These are phyloP conservation scores for Excoecaria agallocha DNA, from an alignment of 345 rosid species.

Conservation along the genomic window DNA sequence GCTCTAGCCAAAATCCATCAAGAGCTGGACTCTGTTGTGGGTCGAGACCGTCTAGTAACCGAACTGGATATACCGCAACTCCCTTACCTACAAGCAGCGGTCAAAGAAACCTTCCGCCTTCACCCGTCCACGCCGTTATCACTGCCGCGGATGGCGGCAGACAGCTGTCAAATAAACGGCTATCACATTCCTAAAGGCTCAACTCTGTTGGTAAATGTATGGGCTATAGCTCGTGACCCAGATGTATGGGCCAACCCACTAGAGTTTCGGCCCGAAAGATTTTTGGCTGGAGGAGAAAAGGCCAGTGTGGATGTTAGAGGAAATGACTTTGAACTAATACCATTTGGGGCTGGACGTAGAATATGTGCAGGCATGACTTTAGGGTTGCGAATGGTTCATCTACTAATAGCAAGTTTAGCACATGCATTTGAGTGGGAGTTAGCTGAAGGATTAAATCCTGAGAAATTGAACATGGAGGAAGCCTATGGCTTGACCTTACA, in stretches of 20 bases:
- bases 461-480: conserved; percentile 28
- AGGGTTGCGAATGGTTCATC: conserved; percentile 27
- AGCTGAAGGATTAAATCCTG: conserved; percentile 6
- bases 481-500: conserved; percentile 29
- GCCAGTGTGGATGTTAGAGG: conserved; percentile 19
- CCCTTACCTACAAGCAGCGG: conserved; percentile 28
- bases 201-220: conserved; percentile 25
- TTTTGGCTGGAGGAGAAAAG: conserved; percentile 17
- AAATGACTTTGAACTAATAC: conserved; percentile 29
- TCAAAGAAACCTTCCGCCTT: conserved; percentile 29
- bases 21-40: conserved; percentile 49
- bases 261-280: conserved; percentile 26
- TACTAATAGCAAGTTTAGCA: conserved; percentile 15
- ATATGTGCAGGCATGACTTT: conserved; percentile 28
- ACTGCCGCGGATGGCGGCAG: conserved; percentile 23
- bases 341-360: conserved; percentile 35
- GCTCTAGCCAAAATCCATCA: conserved; percentile 41
- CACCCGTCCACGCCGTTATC: conserved; percentile 31
- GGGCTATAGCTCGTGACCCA: conserved; percentile 31
- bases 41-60: conserved; percentile 13
- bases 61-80: conserved; percentile 20
- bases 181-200: conserved; percentile 26
- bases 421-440: conserved; percentile 31
- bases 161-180: conserved; percentile 22
- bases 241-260: conserved; percentile 23